These are phyloP conservation scores for Quillaja saponaria DNA, from an alignment of 306 rosid genomes.

Conservation along the genomic window DNA sequence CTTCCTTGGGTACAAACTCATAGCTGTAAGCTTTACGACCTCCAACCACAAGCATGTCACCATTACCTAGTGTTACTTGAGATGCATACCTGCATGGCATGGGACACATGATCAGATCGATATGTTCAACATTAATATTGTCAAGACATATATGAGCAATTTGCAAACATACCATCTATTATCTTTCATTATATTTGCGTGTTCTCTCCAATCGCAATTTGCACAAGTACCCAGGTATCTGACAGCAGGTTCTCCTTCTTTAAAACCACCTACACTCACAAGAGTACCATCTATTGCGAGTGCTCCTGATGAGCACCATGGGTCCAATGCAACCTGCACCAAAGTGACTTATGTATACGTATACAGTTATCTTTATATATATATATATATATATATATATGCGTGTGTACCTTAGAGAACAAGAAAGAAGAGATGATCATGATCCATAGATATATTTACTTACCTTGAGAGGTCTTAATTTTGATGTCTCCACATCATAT, in stretches of 20 bases:
- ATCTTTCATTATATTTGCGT: slow-evolving; percentile 34
- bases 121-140: too few species aligned
- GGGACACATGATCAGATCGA: neutral
- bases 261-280: slow-evolving; percentile 69
- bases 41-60: slow-evolving; percentile 62
- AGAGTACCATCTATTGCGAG: slow-evolving; percentile 61
- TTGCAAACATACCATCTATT: slow-evolving; percentile 58
- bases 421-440: neutral
- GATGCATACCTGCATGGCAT: slow-evolving; percentile 58
- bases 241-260: slow-evolving; percentile 44
- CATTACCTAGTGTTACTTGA: slow-evolving; percentile 53
- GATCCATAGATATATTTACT: neutral
- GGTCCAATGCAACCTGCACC: slow-evolving; percentile 54
- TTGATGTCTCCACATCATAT: slow-evolving; percentile 46
- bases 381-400: too few species aligned
- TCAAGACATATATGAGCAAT: too few species aligned
- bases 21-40: slow-evolving; percentile 66
- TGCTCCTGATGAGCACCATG: slow-evolving; percentile 97
- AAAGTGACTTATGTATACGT: too few species aligned
- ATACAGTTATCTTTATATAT: too few species aligned
- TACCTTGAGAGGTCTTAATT: slow-evolving; percentile 78
- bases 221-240: slow-evolving; percentile 49
- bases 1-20: slow-evolving; percentile 65
- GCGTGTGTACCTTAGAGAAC: neutral
- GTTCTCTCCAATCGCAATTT: slow-evolving; percentile 59